A percentile compares a stretch with the other conserved stretches of the same genome.
phyloP scores from a whole-genome alignment of 768 basidiomycete genomes.

The Russula foetens region DNA sequence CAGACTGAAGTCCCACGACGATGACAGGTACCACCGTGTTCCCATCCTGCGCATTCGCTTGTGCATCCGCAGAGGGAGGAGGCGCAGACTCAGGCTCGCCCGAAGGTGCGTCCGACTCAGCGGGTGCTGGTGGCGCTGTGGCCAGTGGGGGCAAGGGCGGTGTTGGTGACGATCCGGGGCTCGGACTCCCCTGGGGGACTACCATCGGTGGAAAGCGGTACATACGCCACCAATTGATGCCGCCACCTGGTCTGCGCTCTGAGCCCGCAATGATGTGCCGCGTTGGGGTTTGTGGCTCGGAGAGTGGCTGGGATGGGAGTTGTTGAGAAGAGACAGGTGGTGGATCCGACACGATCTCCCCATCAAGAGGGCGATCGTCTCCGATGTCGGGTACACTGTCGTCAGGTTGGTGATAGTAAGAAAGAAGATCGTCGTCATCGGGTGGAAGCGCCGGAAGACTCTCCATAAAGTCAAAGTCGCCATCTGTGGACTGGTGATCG shows the following conservation, averaged over 20 bases:
- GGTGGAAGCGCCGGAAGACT: constrained; percentile 6
- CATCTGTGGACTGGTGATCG: neutral
- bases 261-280: constrained; percentile 29
- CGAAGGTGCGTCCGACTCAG: neutral
- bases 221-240: constrained; percentile 75
- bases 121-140: neutral
- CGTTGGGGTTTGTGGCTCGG: constrained; percentile 7
- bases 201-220: constrained; percentile 72
- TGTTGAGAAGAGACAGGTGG: neutral
- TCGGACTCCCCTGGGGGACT: constrained; percentile 27
- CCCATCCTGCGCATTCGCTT: constrained; percentile 7
- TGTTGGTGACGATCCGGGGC: neutral
- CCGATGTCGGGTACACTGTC: too few relatives aligned
- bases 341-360: neutral
- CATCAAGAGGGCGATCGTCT: neutral
- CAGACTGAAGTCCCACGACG: constrained; percentile 74
- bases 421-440: constrained; percentile 2
- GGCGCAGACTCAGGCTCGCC: constrained; percentile 2
- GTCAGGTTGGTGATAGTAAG: neutral
- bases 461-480: neutral
- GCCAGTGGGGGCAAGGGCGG: neutral
- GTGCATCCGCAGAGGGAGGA: constrained; percentile 1
- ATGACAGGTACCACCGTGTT: constrained; percentile 69
- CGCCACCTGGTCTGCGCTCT: constrained; percentile 34
- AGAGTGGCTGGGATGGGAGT: neutral